Evolutionary conservation across 768 basidiomycete genomes (phyloP), one percentile per base, ranked within the genome.

Genomic region (Pisolithus tinctorius): DNA sequence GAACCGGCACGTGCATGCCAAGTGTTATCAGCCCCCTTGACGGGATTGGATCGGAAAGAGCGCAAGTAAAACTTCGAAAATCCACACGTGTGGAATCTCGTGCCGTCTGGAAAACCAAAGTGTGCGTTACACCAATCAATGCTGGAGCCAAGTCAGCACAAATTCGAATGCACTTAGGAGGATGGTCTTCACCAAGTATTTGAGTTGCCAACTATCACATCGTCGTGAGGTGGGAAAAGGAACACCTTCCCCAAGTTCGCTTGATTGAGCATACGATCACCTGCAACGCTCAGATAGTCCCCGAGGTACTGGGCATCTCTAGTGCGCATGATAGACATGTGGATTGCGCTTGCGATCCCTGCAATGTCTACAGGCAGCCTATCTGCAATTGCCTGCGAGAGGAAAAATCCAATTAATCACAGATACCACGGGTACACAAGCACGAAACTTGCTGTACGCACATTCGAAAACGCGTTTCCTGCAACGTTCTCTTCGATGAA

Each of bases 11-110:
- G 37, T 14, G 52, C 16, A 17, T 41, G 34, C 39, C 46, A 45
- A 42, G n/a, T 49, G 30, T 30, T 40, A 11, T 50, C 43, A 7
- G 51, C 44, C 13, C 51, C 50, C 36, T 46, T 48, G 10, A 20
- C 41, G 3, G 55, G 45, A 34, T 58, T 58, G 17, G 57, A 47
- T 41, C 34, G 20, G 38, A 57, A 57, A 10, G 48, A 39, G n/a
- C 57, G 45, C 10, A 58, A 17, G 39, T 57, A 57, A 30, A 49
- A 53, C 17, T 42, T 58, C 11, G 26, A 49, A 17, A 45, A 23
- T 16, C 52, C 56, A 41, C 43, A 13, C 17, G 57, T 58, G 43
- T 47, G 43, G 43, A 57, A 57, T 23, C 31, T 47, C n/a, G 57
- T 42, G 14, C n/a, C n/a, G 25, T 53, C 49, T 20, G 48, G 49